Evolutionary conservation across 768 basidiomycete species (phyloP), one percentile per base, ranked within the genome.

Genomic region (Leccinum subgranulosum): DNA sequence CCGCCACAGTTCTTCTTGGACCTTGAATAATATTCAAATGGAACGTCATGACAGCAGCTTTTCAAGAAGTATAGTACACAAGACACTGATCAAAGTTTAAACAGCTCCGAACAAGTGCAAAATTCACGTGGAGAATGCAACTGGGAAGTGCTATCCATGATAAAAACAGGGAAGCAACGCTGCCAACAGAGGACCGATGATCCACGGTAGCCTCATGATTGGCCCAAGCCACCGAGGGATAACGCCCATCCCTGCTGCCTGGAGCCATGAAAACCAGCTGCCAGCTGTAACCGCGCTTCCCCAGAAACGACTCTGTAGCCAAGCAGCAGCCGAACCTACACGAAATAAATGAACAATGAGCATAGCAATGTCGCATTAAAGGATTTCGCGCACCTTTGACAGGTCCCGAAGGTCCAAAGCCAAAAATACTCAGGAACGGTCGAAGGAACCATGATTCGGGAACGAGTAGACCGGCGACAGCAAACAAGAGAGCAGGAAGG

Each of bases 181-280:
- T 4, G 7, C 36, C 48, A 53, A 31, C 9, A 64, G 3, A 36
- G 45, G 17, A 2, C 43, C 59, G 1, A 46, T 1, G n/a, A 52
- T 11, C 1, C 31, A 1, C 7, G 54, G 60, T 1, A 45, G 4
- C 15, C 34, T 55, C 15, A 27, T 6, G 46, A 36, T 48, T 12
- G 43, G 5, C 10, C 55, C 29, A 29, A 45, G 48, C 60, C 60
- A 62, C 41, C n/a, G n/a, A 0, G 64, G 64, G 1, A 53, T 23
- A 10, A 2, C 14, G 3, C 60, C 60, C 58, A 56, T 60, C 3
- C 58, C 64, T n/a, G 61, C 64, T 19, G 54, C 54, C 43, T 63
- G 64, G 17, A 66, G 56, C 19, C 7, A 39, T 15, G 64, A 11
- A 39, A 65, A 65, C 58, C 61, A 65, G n/a, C 58, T 58, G 1